Base-by-base conservation (phyloP, 176 grass and related monocot species). In the Dactylis glomerata region DNA sequence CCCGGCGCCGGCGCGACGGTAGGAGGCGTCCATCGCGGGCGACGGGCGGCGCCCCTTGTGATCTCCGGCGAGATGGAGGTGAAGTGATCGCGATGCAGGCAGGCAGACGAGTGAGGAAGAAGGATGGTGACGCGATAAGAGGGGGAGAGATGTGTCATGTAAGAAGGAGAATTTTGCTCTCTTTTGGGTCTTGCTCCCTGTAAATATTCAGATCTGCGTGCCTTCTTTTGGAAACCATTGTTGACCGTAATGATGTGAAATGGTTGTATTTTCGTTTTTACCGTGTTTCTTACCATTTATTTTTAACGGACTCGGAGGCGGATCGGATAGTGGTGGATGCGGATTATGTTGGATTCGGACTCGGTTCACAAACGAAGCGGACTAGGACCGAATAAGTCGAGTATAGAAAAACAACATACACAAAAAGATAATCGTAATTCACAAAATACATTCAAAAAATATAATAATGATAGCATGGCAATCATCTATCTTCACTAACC, bases 41-140 rank as follows among this genome's bases (percentile, higher is more conserved):
- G 63, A 1, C 13, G 69, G 44, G 54, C 24, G 58, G 77, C 41
- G 85, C 44, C n/a, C 41, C 73, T 51, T 22, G 27, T 72, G 84
- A 86, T 91, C 89, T 87, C 85, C 85, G 76, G 85, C 85, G 81
- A 87, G 84, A 31, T 26, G 76, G 26, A 22, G 65, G 6, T 32
- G 81, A 68, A 72, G 81, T 47, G 81, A 90, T 90, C 84, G 84
- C 84, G 88, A 87, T 91, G 75, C 89, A 68, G 79, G 83, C 41
- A 74, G 70, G 78, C 9, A 62, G 26, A 27, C 36, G 47, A 79
- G 65, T 50, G 66, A 62, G 2, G 86, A 61, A 19, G 76, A 38
- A 75, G 32, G 81, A 52, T 63, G 83, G 77, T 86, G 79, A 84
- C 78, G 79, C 81, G 80, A 5, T 66, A 38, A 28, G 70, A 79